Evolutionary conservation across 345 rosid species (phyloP), one percentile per base, ranked within the genome.

Genomic region (Anastatica hierochuntica): DNA sequence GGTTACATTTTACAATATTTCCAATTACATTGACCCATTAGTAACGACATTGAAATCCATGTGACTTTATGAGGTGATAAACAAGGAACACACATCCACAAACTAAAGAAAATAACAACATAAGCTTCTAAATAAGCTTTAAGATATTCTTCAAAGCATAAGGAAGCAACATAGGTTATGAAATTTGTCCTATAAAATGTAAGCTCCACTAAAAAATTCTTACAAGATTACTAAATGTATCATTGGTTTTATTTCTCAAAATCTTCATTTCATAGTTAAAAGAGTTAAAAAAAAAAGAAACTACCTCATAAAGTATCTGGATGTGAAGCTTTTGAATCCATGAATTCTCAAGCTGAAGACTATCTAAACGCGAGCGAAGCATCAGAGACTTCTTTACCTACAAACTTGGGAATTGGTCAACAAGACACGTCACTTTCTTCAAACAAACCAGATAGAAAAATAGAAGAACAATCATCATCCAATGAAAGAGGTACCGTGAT

Each of bases 11-110:
- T n/a, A n/a, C n/a, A n/a, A n/a, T n/a, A n/a, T n/a, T n/a, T n/a
- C n/a, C n/a, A n/a, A n/a, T n/a, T n/a, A n/a, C n/a, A n/a, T n/a
- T n/a, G n/a, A n/a, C n/a, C n/a, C n/a, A n/a, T n/a, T n/a, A n/a
- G n/a, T n/a, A n/a, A n/a, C n/a, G n/a, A n/a, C n/a, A n/a, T n/a
- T n/a, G n/a, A n/a, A n/a, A n/a, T n/a, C n/a, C n/a, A n/a, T n/a
- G n/a, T n/a, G n/a, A n/a, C n/a, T n/a, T n/a, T n/a, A n/a, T n/a
- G n/a, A n/a, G n/a, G 76, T 50, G 81, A 77, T 47, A 66, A 61
- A 41, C 90, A 87, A 77, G 83, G 77, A 2, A 11, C 20, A 17
- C 88, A 83, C 72, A 75, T 92, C 6, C 58, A 72, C 37, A 78
- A 73, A 43, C 69, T 82, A 24, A 70, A 68, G 23, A 63, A 60